Conservation (phyloP, 495 filamentous ascomycete genomes). For the Aspergillus saccharolyticus region DNA sequence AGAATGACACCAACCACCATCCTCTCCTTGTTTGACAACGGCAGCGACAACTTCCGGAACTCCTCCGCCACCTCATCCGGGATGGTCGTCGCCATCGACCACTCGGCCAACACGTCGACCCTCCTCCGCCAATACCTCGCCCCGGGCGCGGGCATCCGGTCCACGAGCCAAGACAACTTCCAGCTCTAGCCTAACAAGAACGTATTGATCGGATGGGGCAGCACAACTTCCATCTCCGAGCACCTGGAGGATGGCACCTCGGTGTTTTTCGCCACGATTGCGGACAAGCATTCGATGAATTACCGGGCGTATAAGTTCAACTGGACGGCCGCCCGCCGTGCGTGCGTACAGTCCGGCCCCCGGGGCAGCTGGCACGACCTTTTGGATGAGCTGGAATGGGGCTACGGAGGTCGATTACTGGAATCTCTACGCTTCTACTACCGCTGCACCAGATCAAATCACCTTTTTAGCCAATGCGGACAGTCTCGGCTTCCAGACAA, state of each 20-base stretch:
- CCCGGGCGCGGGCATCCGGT: constrained; percentile 34
- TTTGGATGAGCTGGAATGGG: constrained; percentile 44
- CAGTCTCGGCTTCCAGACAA: constrained; percentile 12
- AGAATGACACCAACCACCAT: constrained; percentile 36
- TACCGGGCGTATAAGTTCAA: constrained; percentile 34
- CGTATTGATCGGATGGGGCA: constrained; percentile 55
- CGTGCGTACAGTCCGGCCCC: constrained; percentile 25
- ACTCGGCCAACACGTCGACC: constrained; percentile 38
- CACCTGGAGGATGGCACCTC: constrained; percentile 40
- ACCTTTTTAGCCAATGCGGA: neutral
- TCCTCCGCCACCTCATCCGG: constrained; percentile 45
- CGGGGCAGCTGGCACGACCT: constrained; percentile 25
- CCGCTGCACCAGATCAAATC: constrained; percentile 6
- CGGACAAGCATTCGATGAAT: constrained; percentile 19
- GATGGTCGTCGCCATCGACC: constrained; percentile 48
- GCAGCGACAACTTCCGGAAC: constrained; percentile 38
- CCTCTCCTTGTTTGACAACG: constrained; percentile 52
- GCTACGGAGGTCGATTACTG: constrained; percentile 40
- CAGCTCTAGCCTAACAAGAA: constrained; percentile 42
- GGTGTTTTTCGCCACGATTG: constrained; percentile 34
- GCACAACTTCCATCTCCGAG: constrained; percentile 48
- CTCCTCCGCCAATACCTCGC: constrained; percentile 34
- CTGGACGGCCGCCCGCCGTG: constrained; percentile 30
- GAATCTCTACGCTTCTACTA: constrained; percentile 27
- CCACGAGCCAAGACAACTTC: constrained; percentile 50